Evolutionary conservation across 805 yeast species (phyloP).

Genomic region (Tanozyma kutaoensis): DNA sequence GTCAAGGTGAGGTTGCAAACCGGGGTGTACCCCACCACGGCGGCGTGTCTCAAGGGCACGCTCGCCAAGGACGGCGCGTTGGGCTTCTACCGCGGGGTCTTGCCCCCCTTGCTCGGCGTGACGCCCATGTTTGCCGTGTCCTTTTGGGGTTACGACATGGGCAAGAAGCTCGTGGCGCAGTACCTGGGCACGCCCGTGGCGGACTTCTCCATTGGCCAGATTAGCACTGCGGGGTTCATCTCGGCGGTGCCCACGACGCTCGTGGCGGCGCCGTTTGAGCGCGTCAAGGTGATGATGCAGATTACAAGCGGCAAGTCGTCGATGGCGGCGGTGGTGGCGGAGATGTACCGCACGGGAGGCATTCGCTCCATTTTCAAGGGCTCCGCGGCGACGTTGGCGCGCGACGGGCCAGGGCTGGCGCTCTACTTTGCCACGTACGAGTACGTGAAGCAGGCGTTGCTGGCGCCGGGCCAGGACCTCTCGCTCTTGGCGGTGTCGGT

Average conservation of each 20-base stretch:
- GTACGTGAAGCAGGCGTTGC: constrained; percentile 49
- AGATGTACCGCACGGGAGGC: constrained; percentile 72
- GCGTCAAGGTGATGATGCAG: constrained; percentile 90
- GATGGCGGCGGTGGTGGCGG: constrained; percentile 48
- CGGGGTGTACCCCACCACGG: constrained; percentile 50
- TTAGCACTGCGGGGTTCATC: constrained; percentile 85
- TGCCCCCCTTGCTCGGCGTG: constrained; percentile 91
- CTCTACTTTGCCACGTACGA: constrained; percentile 93
- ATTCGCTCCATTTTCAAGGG: constrained; percentile 79
- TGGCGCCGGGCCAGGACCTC: constrained; percentile 42
- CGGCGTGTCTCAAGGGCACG: constrained; percentile 58
- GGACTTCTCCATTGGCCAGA: constrained; percentile 49
- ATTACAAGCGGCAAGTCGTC: constrained; percentile 39
- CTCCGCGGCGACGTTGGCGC: constrained; percentile 78
- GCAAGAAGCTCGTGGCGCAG: constrained; percentile 57
- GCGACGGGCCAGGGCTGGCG: constrained; percentile 98
- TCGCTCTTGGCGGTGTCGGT: constrained; percentile 64
- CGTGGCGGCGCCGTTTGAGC: constrained; percentile 95
- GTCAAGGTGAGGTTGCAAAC: constrained; percentile 89
- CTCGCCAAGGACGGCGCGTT: constrained; percentile 58
- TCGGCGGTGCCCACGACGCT: constrained; percentile 92
- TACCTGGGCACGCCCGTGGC: constrained; percentile 23
- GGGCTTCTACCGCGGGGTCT: constrained; percentile 88
- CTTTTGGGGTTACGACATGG: constrained; percentile 96
- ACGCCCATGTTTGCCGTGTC: constrained; percentile 98